These are phyloP conservation scores for Plantago rigida DNA, from an alignment of 305 asterid genomes.

Conservation along the genomic window DNA sequence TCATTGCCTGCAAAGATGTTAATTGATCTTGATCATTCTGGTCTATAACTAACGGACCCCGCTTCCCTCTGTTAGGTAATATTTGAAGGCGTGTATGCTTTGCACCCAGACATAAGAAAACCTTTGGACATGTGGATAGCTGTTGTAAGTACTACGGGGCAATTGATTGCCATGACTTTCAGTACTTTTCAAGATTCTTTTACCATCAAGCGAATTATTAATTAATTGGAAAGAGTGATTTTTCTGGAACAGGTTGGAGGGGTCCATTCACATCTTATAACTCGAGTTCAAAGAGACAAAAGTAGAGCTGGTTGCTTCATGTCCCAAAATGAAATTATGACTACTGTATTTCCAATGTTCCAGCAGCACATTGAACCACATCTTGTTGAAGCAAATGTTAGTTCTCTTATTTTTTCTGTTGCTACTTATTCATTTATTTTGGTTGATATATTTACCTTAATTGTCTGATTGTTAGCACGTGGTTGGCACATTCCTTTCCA, in stretches of 20 bases:
- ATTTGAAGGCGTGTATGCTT: slow-evolving; percentile 97
- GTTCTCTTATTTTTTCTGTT: slow-evolving; percentile 27
- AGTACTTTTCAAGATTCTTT: slow-evolving; percentile 21
- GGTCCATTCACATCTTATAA: slow-evolving; percentile 95
- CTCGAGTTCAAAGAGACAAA: slow-evolving; percentile 98
- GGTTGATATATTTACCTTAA: not conserved
- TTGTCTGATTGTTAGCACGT: not conserved
- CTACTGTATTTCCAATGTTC: slow-evolving; percentile 92
- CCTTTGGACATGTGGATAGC: slow-evolving; percentile 94
- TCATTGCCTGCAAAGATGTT: not conserved
- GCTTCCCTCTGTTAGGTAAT: slow-evolving; percentile 55
- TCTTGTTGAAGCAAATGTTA: slow-evolving; percentile 97
- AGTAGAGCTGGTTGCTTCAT: slow-evolving; percentile 77
- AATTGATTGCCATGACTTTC: slow-evolving; percentile 8
- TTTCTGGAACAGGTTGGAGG: slow-evolving; percentile 79
- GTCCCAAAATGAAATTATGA: slow-evolving; percentile 92
- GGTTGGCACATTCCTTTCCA: too few species aligned
- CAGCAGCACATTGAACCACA: slow-evolving; percentile 98
- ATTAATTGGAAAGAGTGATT: slow-evolving; percentile 23
- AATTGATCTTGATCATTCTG: slow-evolving; percentile 2
- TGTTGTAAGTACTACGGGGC: slow-evolving; percentile 59
- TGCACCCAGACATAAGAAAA: slow-evolving; percentile 88
- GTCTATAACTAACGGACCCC: slow-evolving; percentile 8
- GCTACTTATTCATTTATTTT: slow-evolving; percentile 2
- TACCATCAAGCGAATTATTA: slow-evolving; percentile 15